Evolutionary conservation across 1,284 basidiomycete genomes (phyloP), one percentile per base, ranked within the genome.

Genomic region (Vanrija sp.): DNA sequence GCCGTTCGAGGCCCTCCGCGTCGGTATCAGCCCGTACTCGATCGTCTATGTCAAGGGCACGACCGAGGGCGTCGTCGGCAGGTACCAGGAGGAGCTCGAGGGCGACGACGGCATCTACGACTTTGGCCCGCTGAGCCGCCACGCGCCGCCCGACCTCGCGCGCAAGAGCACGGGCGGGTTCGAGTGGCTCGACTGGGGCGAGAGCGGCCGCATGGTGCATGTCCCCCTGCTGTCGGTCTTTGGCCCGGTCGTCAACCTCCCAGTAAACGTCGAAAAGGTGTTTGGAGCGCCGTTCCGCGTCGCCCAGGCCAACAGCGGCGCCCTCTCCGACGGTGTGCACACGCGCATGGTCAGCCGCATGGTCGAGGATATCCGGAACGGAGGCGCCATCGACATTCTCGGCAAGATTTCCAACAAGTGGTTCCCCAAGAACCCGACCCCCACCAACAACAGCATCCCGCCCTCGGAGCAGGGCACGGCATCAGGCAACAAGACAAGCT

Each of bases 71-170:
- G 66, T 72, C 3, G 64, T 71, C 8, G 72, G 72, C 6, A 47
- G 72, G 20, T 74, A 74, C 57, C 69, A 71, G 69, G 72, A 74
- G 52, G 72, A 74, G 46, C 51, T 74, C 53, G 71, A 71, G 43
- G 60, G 51, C 44, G 68, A 71, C 55, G 72, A 74, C 54, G 71
- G 70, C 14, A 51, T 64, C 31, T 54, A 65, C 48, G 70, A 72
- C 59, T 73, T 73, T 41, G 69, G 69, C 4, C 36, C 50, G 9
- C 22, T 70, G 4, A 61, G 57, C n/a, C 49, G 68, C 23, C 62
- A 62, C 8, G 62, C 59, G 20, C 54, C 53, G 18, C 38, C 35
- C 18, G 43, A 25, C 23, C 36, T 53, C 14, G 49, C 48, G 45
- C 56, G 51, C 54, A 57, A 53, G 53, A 56, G 38, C 45, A 53